Base-by-base conservation (phyloP, 228 moss, liverwort and hornwort species). In the Sphagnum magellanicum region DNA sequence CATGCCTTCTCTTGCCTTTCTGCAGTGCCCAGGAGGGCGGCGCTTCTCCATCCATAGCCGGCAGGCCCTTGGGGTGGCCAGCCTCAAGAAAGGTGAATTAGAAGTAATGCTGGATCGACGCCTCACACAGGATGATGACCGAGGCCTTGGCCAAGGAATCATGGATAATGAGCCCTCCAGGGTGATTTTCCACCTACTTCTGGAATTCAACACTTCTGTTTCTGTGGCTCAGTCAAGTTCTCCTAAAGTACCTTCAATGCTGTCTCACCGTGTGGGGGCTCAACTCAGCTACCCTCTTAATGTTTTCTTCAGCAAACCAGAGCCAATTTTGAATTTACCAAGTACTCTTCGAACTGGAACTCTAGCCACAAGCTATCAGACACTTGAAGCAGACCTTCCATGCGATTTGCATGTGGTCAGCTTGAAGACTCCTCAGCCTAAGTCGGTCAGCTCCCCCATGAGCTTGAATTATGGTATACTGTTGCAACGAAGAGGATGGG, bases 51-150 rank as follows among this genome's bases (percentile, higher is more conserved):
- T 98, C 57, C 98, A 98, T 68, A 92, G 92, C 63, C 79, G 94
- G 70, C 98, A 98, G 70, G 94, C 94, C 51, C 82, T 98, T 6
- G 98, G 98, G 52, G 94, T 94, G 51, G 92, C 98, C n/a, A 94
- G 94, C 70, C 79, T 98, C 71, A 82, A 75, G 60, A 87, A 88
- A 64, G 98, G 98, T 9, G 92, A 89, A 79, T 72, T 98, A 63
- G 98, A 98, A 72, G 92, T 98, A 72, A 98, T 98, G 98, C 79
- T 98, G 47, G 98, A 98, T 13, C 83, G 98, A 77, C 84, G 98
- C 61, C 75, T 93, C 61, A 50, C 69, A 63, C 79, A 74, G n/a
- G 98, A 98, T 62, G 98, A 98, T 63, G 78, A 82, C 60, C 98
- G 98, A n/a, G 98, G 98, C 53, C 84, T 94, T 17, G 94, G 87